These are phyloP conservation scores for Malassezia equina DNA, from an alignment of 1,284 basidiomycete species.

Conservation along the genomic window DNA sequence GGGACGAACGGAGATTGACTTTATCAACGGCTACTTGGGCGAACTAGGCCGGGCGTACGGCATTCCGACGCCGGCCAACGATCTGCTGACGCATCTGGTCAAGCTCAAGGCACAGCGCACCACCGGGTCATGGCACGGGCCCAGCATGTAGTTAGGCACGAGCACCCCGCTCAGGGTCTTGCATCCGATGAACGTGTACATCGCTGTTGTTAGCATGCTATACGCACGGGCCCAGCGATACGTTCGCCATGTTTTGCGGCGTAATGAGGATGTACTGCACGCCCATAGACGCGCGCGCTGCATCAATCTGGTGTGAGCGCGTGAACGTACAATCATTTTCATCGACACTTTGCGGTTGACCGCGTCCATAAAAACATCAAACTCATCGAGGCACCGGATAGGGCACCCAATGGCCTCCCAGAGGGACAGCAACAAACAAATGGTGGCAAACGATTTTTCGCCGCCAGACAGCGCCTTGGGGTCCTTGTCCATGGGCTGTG, in stretches of 20 bases:
- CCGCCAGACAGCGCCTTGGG: conserved; percentile 62
- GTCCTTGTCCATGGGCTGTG: conserved; percentile 53
- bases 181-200: conserved; percentile 20
- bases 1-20: conserved; percentile 52
- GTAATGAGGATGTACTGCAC: conserved; percentile 39
- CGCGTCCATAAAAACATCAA: conserved; percentile 83
- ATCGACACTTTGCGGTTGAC: conserved; percentile 82
- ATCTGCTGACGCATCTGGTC: conserved; percentile 58
- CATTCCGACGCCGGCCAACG: conserved; percentile 59
- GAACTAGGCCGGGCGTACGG: conserved; percentile 58
- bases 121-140: conserved; percentile 17
- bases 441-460: conserved; percentile 93
- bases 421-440: conserved; percentile 78
- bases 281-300: conserved; percentile 11
- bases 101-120: conserved; percentile 50
- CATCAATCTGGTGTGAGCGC: conserved; percentile 10
- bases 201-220: conserved; percentile 10
- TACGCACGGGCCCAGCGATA: conserved; percentile 12
- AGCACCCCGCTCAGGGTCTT: conserved; percentile 19
- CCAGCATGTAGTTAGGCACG: conserved; percentile 1
- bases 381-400: conserved; percentile 76
- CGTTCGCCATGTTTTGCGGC: conserved; percentile 39
- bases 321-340: conserved; percentile 60
- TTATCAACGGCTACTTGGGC: conserved; percentile 74
- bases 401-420: conserved; percentile 94